Conservation (phyloP, 176 grass and related monocot species). For the Puccinellia tenuiflora region DNA sequence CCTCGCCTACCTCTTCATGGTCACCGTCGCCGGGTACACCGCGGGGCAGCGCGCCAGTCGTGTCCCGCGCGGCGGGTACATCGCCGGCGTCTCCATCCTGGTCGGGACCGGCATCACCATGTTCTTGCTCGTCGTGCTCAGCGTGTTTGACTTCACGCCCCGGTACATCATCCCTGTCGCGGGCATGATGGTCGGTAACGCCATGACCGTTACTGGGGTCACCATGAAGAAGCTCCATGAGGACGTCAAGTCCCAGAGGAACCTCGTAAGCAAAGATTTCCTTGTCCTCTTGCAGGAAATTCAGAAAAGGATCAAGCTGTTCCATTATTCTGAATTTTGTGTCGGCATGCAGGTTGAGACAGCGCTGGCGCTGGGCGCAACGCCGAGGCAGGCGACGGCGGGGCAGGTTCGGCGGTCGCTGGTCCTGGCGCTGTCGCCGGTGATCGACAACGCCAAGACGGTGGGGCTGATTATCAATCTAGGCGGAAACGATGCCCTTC, state of each 20-base stretch:
- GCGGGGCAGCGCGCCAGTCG: slow-evolving; percentile 60
- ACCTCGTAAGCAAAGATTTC: background rate
- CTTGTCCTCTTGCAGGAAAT: too few relatives aligned
- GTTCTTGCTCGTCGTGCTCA: slow-evolving; percentile 59
- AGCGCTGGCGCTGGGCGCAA: slow-evolving; percentile 70
- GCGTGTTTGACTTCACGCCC: slow-evolving; percentile 85
- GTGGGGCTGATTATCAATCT: slow-evolving; percentile 74
- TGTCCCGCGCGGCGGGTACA: slow-evolving; percentile 58
- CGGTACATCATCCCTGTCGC: slow-evolving; percentile 85
- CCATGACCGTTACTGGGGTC: slow-evolving; percentile 91
- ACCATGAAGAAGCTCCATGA: slow-evolving; percentile 44
- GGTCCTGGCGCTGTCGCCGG: slow-evolving; percentile 49
- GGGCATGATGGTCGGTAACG: slow-evolving; percentile 93
- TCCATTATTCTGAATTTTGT: too few relatives aligned
- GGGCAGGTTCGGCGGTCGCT: slow-evolving; percentile 60
- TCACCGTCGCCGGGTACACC: slow-evolving; percentile 59
- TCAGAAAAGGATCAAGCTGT: too few relatives aligned
- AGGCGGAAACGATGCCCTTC: too few relatives aligned
- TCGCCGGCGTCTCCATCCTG: slow-evolving; percentile 61
- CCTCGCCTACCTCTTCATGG: slow-evolving; percentile 97
- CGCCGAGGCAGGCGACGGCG: slow-evolving; percentile 70
- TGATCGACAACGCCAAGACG: slow-evolving; percentile 71
- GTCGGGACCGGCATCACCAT: slow-evolving; percentile 76
- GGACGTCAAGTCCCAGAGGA: slow-evolving; percentile 40
- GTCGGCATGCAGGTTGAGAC: slow-evolving; percentile 62